Conservation (phyloP, 2,329 filamentous ascomycete species). For the Diplocarpon rosae region DNA sequence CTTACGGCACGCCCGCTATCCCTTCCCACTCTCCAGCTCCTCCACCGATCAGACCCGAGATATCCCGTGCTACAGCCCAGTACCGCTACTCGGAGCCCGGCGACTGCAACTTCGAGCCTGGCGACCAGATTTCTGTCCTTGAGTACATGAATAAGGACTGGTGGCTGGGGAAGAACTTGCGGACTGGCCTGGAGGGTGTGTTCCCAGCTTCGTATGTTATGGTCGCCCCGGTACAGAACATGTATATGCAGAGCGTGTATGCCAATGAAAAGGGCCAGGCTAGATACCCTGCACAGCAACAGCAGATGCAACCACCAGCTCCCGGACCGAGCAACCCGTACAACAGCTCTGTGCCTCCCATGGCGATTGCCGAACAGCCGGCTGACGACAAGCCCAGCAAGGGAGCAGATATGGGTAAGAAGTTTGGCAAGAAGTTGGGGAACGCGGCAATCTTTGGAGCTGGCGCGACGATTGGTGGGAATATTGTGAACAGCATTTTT, state of each 20-base stretch:
- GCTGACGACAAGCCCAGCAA: constrained; percentile 33
- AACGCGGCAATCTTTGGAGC: constrained; percentile 81
- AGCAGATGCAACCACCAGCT: constrained; percentile 20
- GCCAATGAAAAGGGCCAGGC: constrained; percentile 12
- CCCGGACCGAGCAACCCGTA: constrained; percentile 49
- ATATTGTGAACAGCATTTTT: constrained; percentile 86
- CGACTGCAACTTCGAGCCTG: constrained; percentile 69
- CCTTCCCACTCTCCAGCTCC: constrained; percentile 19
- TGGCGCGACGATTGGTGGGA: constrained; percentile 79
- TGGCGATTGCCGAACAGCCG: constrained; percentile 55
- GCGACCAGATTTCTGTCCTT: constrained; percentile 68
- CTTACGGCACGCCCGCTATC: constrained; percentile 21
- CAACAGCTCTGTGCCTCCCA: constrained; percentile 59
- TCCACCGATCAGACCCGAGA: constrained; percentile 36
- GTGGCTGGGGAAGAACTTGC: constrained; percentile 84
- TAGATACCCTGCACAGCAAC: constrained; percentile 18
- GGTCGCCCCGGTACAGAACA: constrained; percentile 33
- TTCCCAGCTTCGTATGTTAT: constrained; percentile 90
- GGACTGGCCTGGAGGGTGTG: constrained; percentile 78
- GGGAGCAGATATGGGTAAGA: constrained; percentile 65
- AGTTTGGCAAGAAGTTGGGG: constrained; percentile 91
- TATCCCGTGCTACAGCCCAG: constrained; percentile 67
- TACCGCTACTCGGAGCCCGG: constrained; percentile 77
- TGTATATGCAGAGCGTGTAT: constrained; percentile 30
- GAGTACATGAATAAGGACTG: constrained; percentile 97